Evolutionary conservation across 495 filamentous ascomycete species (phyloP).

Genomic region (Lineolata rhizophorae): DNA sequence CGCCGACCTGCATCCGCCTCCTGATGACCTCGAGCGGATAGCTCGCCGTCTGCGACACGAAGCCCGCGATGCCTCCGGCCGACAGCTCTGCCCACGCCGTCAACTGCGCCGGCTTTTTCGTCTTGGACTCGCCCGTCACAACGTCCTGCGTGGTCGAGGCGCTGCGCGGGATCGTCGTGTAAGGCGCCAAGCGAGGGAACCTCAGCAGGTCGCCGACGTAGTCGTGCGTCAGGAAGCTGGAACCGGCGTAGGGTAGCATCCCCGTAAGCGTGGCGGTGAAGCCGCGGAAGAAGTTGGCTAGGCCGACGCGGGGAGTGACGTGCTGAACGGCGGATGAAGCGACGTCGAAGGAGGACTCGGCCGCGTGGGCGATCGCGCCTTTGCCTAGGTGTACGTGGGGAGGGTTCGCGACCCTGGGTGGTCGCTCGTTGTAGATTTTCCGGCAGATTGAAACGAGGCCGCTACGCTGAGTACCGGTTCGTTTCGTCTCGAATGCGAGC

Average conservation of each 20-base stretch:
- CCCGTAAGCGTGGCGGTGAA: slow-evolving; percentile 76
- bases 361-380: slow-evolving; percentile 10
- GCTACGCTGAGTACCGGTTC: slow-evolving; percentile 35
- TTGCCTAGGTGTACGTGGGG: slow-evolving; percentile 4
- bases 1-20: slow-evolving; percentile 86
- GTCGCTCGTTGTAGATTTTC: slow-evolving; percentile 63
- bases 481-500: slow-evolving; percentile 77
- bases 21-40: slow-evolving; percentile 89
- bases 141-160: slow-evolving; percentile 4
- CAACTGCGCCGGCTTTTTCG: slow-evolving; percentile 37
- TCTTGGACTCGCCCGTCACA: slow-evolving; percentile 10
- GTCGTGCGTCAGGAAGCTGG: slow-evolving; percentile 95
- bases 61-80: slow-evolving; percentile 64
- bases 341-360: slow-evolving; percentile 18
- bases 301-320: slow-evolving; percentile 36
- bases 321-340: slow-evolving; percentile 20
- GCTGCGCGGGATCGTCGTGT: slow-evolving; percentile 37
- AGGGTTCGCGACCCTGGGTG: slow-evolving; percentile 14
- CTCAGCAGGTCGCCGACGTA: slow-evolving; percentile 64
- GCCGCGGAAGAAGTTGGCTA: slow-evolving; percentile 85
- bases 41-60: slow-evolving; percentile 72
- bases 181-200: slow-evolving; percentile 33
- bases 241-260: slow-evolving; percentile 91
- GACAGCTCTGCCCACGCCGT: slow-evolving; percentile 64
- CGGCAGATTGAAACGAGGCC: slow-evolving; percentile 50